A percentile compares a stretch with the other conserved stretches of the same genome.
These are phyloP conservation scores for Jamesozyma lodderae DNA, from an alignment of 805 yeast genomes.

Conservation along the genomic window DNA sequence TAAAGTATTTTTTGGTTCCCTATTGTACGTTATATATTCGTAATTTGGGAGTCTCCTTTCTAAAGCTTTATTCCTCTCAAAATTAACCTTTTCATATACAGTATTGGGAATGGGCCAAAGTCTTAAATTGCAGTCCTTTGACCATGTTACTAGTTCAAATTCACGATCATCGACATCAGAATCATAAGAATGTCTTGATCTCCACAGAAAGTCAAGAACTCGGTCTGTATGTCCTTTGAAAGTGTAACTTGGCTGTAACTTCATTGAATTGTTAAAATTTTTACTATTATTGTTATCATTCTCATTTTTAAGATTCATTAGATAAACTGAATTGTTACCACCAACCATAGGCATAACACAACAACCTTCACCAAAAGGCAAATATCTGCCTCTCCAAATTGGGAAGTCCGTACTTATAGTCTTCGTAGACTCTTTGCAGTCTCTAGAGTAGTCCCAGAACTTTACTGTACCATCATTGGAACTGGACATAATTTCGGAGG, in stretches of 20 bases:
- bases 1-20: constrained; percentile 37
- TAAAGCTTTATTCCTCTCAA: constrained; percentile 32
- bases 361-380: constrained; percentile 85
- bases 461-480: constrained; percentile 81
- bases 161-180: constrained; percentile 57
- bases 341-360: constrained; percentile 88
- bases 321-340: constrained; percentile 46
- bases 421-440: constrained; percentile 39
- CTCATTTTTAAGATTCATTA: constrained; percentile 23
- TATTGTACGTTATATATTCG: constrained; percentile 40
- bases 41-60: constrained; percentile 36
- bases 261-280: constrained; percentile 4
- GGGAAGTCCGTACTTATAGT: constrained; percentile 72
- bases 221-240: constrained; percentile 81
- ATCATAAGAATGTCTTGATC: constrained; percentile 47
- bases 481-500: constrained; percentile 61
- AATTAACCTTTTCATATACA: constrained; percentile 39
- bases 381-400: constrained; percentile 75
- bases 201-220: constrained; percentile 83
- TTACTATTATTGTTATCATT: constrained; percentile 11
- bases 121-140: constrained; percentile 75
- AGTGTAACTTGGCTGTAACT: constrained; percentile 44
- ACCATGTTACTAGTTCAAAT: constrained; percentile 90
- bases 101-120: constrained; percentile 63
- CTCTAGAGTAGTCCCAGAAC: constrained; percentile 59